Percentiles rank a stretch among this genome's conserved stretches.
Conservation (phyloP, 306 rosid species). For the Cucurbita ficifolia region DNA sequence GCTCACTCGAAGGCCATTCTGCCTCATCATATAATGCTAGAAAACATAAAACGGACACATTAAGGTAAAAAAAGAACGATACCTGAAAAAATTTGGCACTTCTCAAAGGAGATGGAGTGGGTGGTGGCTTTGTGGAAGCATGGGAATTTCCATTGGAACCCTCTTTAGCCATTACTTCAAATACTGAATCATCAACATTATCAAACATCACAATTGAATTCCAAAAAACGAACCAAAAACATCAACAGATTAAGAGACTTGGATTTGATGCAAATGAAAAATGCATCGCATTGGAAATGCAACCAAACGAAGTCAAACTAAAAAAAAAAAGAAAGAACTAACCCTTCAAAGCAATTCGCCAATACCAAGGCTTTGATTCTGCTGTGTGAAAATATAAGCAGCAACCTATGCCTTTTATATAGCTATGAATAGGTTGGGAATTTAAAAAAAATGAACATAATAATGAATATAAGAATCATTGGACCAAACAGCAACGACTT, state of each 20-base stretch:
- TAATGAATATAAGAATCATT: background rate
- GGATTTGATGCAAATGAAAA: background rate
- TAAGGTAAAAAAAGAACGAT: background rate
- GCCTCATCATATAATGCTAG: background rate
- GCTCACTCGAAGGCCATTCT: background rate
- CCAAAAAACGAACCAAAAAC: background rate
- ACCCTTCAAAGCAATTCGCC: background rate
- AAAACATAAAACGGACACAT: background rate
- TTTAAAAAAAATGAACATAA: background rate
- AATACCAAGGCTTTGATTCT: background rate
- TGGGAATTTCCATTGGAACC: slow-evolving; percentile 40
- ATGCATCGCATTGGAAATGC: background rate
- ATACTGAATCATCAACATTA: background rate
- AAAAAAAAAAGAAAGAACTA: background rate
- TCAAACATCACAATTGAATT: background rate
- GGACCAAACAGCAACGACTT: background rate
- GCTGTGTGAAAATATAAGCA: background rate
- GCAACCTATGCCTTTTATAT: background rate
- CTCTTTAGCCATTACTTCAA: slow-evolving; percentile 38
- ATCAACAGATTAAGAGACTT: background rate
- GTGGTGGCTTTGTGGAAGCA: slow-evolving; percentile 46
- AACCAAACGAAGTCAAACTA: background rate
- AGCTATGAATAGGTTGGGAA: background rate
- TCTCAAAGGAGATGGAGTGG: slow-evolving; percentile 76
- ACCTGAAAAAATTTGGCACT: slow-evolving; percentile 84